Evolutionary conservation across 257 asterid genomes (phyloP), one percentile per base, ranked within the genome.

Genomic region (Coffea canephora): DNA sequence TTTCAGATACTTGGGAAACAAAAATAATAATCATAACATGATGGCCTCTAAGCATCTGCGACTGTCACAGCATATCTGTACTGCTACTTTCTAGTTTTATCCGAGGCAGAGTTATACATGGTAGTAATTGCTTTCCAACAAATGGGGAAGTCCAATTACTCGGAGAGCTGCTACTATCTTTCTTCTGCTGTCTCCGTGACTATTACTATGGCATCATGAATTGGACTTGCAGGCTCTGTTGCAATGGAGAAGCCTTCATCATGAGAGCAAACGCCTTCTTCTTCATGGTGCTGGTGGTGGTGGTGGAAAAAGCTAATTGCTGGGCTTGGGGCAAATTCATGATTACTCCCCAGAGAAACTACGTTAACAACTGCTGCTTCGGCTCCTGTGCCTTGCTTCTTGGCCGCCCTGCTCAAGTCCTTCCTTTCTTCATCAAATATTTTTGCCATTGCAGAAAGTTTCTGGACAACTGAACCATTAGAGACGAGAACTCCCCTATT

Each of bases 371-470:
- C 68, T 39, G 14, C 75, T 74, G 43, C 31, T 11, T 16, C 25
- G 3, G 14, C 45, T 34, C 18, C 73, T n/a, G 68, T 54, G n/a
- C 45, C 25, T 16, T 74, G 62, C 77, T 54, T 34, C 49, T 54
- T 71, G 25, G 27, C 23, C 66, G 45, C 83, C 68, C 71, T 23
- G 57, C 74, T 31, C 1, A 48, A 36, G 14, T 34, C 70, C 41
- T 76, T 75, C 69, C 86, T 81, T 16, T 82, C 83, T 81, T 81
- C 82, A 71, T 80, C 77, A 46, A 88, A 90, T 82, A 39, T 69
- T 74, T 70, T 84, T 6, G 84, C 86, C 34, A 90, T 82, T 9
- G 76, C 82, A 5, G n/a, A 14, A 34, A 90, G 78, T 74, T 87
- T 90, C 70, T 80, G 81, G 74, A 69, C 61, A 83, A 82, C 65